Percentiles rank a stretch among this genome's conserved stretches.
Evolutionary conservation across 2,329 filamentous ascomycete genomes (phyloP).

Genomic region (Diaporthe aspalathi): DNA sequence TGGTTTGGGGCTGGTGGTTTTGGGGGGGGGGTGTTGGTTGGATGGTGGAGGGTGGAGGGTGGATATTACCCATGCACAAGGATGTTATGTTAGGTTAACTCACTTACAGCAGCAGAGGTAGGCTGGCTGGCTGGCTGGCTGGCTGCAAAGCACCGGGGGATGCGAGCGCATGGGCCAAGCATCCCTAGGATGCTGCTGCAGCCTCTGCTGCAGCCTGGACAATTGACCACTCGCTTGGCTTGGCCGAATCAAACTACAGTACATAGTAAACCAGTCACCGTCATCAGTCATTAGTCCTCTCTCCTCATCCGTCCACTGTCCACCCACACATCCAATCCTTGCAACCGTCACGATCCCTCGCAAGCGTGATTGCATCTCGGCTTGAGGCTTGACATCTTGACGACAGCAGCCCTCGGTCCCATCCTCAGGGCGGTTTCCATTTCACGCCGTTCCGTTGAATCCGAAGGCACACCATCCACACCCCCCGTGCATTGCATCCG

Average conservation of each 20-base stretch:
- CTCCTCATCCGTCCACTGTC: constrained; percentile 15
- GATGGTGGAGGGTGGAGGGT: no score
- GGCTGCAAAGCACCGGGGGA: constrained; percentile 8
- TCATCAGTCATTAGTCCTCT: constrained; percentile 26
- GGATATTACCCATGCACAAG: not conserved
- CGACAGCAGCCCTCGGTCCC: constrained; percentile 1
- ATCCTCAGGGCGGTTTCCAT: not conserved
- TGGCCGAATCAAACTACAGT: constrained; percentile 29
- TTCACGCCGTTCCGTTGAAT: not conserved
- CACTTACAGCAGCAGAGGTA: constrained; percentile 23
- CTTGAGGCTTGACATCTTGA: constrained; percentile 26
- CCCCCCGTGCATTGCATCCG: not conserved
- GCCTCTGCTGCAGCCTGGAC: constrained; percentile 20
- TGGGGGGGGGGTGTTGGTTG: not conserved
- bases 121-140: no score
- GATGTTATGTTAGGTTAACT: not conserved
- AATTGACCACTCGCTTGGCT: constrained; percentile 28
- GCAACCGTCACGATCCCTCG: constrained; percentile 4
- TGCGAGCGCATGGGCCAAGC: constrained; percentile 23
- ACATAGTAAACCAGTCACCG: not conserved
- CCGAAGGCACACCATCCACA: not conserved
- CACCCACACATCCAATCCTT: not conserved
- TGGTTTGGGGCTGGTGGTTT: not conserved
- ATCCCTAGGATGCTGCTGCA: constrained; percentile 22
- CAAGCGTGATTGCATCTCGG: constrained; percentile 2